Percentiles rank a stretch among this genome's conserved stretches.
These are phyloP conservation scores for Lactifluus volemus DNA, from an alignment of 768 basidiomycete genomes.

Conservation along the genomic window DNA sequence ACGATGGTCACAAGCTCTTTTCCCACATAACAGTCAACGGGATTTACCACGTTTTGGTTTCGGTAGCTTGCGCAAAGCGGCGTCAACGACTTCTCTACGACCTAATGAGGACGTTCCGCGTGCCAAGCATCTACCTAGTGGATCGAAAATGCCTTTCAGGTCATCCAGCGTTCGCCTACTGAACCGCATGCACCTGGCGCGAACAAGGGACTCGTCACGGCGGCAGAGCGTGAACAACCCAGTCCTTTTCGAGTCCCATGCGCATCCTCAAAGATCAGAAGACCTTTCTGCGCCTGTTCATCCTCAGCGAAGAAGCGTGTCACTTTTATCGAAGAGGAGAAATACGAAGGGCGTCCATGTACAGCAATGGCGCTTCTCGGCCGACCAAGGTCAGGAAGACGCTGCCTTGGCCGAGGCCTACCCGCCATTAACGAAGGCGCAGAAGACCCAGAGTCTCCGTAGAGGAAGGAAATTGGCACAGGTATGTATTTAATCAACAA, in stretches of 20 bases:
- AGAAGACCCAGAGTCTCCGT: slow-evolving; percentile 34
- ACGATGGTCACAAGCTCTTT: neutral
- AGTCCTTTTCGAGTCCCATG: neutral
- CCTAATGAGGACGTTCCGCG: neutral
- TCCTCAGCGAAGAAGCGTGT: slow-evolving; percentile 25
- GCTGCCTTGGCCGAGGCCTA: neutral
- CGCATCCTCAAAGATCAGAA: neutral
- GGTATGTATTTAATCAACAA: slow-evolving; percentile 26
- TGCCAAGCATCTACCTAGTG: neutral
- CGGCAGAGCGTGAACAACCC: slow-evolving; percentile 4
- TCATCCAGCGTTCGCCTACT: neutral
- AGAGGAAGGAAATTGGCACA: slow-evolving; percentile 45
- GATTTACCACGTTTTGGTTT: neutral
- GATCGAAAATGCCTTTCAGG: slow-evolving; percentile 10
- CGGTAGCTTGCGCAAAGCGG: neutral
- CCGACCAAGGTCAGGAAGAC: slow-evolving; percentile 1
- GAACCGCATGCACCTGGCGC: neutral
- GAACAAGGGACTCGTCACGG: slow-evolving; percentile 1
- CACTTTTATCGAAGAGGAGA: slow-evolving; percentile 23
- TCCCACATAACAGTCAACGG: neutral
- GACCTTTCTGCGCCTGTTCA: neutral
- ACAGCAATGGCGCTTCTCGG: neutral
- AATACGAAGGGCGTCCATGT: neutral
- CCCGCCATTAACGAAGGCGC: slow-evolving; percentile 25
- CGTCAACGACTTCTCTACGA: neutral